Evolutionary conservation across 306 rosid species (phyloP), one percentile per base, ranked within the genome.

Genomic region (Delonix regia): DNA sequence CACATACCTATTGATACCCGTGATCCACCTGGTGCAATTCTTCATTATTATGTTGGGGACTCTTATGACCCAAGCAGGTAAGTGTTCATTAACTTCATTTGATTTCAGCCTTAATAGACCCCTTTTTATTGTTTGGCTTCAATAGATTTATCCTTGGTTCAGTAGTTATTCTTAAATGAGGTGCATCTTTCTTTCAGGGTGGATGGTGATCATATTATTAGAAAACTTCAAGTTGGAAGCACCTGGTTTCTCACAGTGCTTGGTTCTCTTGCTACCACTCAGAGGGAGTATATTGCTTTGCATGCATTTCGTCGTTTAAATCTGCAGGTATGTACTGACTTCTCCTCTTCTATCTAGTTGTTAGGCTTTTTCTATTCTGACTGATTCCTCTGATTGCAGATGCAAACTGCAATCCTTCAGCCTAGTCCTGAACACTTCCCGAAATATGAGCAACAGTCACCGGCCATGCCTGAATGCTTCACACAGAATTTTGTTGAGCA

Each of bases 401-500:
- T 94, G 99, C 99, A 94, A 90, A 66, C 85, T 83, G 97, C 97
- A n/a, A 94, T 94, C 72, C 99, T 94, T 82, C 97, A 89, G 79
- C 99, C 99, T 57, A 92, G 97, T 82, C 87, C 99, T 30, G 99
- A 92, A 72, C 99, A 94, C 80, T 94, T 94, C 71, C 99, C 99
- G 47, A 92, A 89, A 83, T 94, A 94, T 39, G 97, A 94, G 89
- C 95, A 90, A 78, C 97, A 90, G 80, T 79, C 87, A 61, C 99
- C 97, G 21, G 95, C 95, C 27, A 92, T 94, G 99, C 99, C 99
- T 0, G 99, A 94, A 56, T 94, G 99, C 85, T 89, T 94, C 89
- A 94, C 99, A 0, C 99, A 78, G 30, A 92, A 94, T 73, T 94
- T 94, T 63, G 83, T 87, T 77, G 99, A 94, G 70, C 65, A 94